phyloP scores from a whole-genome alignment of 345 rosid genomes.

The Lenwebbia sp. region DNA sequence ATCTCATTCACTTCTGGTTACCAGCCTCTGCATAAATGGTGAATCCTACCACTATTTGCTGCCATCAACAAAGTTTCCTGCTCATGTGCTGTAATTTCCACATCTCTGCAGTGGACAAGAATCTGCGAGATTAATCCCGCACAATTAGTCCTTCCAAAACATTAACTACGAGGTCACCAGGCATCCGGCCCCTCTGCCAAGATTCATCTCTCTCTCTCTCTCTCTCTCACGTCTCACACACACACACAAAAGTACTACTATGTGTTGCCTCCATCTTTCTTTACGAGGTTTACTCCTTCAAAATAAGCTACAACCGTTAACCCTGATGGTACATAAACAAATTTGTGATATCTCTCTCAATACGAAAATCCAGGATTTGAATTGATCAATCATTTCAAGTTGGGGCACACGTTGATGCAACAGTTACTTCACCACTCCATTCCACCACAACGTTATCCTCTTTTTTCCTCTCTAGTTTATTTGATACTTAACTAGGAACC shows the following conservation, averaged over 20 bases:
- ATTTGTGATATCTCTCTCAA: neutral
- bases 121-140: neutral
- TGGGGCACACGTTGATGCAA: neutral
- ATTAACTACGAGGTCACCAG: neutral
- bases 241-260: neutral
- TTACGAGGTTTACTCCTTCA: neutral
- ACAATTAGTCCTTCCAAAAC: neutral
- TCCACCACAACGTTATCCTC: rapidly evolving
- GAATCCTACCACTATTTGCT: neutral
- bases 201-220: too few species aligned
- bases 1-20: neutral
- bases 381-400: neutral
- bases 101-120: neutral
- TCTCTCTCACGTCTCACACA: too few species aligned
- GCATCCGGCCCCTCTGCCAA: neutral
- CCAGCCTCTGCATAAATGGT: neutral
- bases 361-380: neutral
- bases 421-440: neutral
- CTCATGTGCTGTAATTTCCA: neutral
- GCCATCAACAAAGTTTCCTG: neutral
- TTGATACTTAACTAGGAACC: neutral
- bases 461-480: neutral
- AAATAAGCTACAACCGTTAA: neutral
- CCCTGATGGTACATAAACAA: neutral
- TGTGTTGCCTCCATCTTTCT: neutral